Evolutionary conservation across 2,329 filamentous ascomycete genomes (phyloP).

Genomic region (Aspergillus arachidicola): DNA sequence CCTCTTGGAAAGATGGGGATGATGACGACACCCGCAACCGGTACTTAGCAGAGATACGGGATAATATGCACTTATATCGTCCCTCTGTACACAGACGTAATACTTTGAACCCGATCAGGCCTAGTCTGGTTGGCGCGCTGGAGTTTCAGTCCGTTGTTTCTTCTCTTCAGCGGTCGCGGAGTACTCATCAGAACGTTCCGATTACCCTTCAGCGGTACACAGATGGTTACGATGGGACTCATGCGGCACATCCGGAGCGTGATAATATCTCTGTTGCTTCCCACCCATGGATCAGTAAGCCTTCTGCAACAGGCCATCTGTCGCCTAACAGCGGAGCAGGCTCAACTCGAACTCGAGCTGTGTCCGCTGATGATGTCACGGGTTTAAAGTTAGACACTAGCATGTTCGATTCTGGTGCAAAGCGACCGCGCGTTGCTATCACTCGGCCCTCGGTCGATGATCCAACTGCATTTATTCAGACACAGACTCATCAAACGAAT

Average conservation of each 20-base stretch:
- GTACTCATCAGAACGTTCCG: slow-evolving; percentile 66
- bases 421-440: slow-evolving; percentile 40
- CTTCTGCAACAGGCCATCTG: slow-evolving; percentile 26
- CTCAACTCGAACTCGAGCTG: slow-evolving; percentile 51
- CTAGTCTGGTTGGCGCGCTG: slow-evolving; percentile 87
- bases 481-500: slow-evolving; percentile 25
- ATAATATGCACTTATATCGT: slow-evolving; percentile 86
- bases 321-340: slow-evolving; percentile 27
- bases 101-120: slow-evolving; percentile 81
- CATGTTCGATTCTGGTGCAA: slow-evolving; percentile 27
- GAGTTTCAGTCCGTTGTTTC: slow-evolving; percentile 91
- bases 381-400: slow-evolving; percentile 48
- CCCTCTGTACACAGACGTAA: slow-evolving; percentile 69
- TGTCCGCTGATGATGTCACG: slow-evolving; percentile 62
- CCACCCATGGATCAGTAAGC: slow-evolving; percentile 42
- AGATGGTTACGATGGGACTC: slow-evolving; percentile 57
- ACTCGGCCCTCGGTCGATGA: slow-evolving; percentile 39
- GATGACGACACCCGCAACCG: slow-evolving; percentile 59
- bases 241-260: slow-evolving; percentile 47
- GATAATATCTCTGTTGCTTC: slow-evolving; percentile 52
- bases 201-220: slow-evolving; percentile 72
- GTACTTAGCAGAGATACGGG: slow-evolving; percentile 78
- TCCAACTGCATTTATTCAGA: slow-evolving; percentile 18
- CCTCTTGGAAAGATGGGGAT: slow-evolving; percentile 55
- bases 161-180: slow-evolving; percentile 81